Conservation (phyloP, 352 stramenopile genomes). For the Peronospora belbahrii region DNA sequence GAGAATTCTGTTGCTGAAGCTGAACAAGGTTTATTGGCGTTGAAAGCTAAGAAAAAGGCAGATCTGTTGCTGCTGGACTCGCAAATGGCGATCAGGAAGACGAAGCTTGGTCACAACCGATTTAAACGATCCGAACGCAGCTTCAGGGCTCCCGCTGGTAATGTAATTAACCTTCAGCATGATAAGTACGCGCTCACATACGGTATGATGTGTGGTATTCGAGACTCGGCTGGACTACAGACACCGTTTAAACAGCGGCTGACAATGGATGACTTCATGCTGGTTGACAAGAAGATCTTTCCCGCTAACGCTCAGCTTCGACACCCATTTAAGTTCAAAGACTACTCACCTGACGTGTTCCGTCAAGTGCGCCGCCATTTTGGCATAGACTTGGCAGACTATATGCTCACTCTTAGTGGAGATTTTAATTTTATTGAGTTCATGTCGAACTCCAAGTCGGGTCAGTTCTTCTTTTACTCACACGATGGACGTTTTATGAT, state of each 20-base stretch:
- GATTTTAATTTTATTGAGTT: constrained; percentile 98
- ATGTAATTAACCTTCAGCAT: constrained; percentile 83
- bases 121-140: constrained; percentile 46
- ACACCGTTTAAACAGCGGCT: constrained; percentile 76
- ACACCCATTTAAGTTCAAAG: constrained; percentile 87
- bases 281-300: constrained; percentile 71
- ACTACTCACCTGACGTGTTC: constrained; percentile 88
- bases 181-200: constrained; percentile 97
- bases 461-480: constrained; percentile 99
- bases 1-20: constrained; percentile 12
- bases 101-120: constrained; percentile 39
- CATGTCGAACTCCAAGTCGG: constrained; percentile 97
- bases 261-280: constrained; percentile 89
- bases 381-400: constrained; percentile 72
- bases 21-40: constrained; percentile 33
- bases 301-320: constrained; percentile 66
- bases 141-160: constrained; percentile 61
- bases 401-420: constrained; percentile 89
- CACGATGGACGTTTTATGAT: constrained; percentile 97
- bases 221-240: constrained; percentile 88
- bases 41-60: constrained; percentile 34
- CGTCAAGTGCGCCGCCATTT: constrained; percentile 73
- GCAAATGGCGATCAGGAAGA: constrained; percentile 46
- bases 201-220: constrained; percentile 98
- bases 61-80: constrained; percentile 51